phyloP scores from a whole-genome alignment of 345 rosid genomes.

The Moricandia moricandioides region DNA sequence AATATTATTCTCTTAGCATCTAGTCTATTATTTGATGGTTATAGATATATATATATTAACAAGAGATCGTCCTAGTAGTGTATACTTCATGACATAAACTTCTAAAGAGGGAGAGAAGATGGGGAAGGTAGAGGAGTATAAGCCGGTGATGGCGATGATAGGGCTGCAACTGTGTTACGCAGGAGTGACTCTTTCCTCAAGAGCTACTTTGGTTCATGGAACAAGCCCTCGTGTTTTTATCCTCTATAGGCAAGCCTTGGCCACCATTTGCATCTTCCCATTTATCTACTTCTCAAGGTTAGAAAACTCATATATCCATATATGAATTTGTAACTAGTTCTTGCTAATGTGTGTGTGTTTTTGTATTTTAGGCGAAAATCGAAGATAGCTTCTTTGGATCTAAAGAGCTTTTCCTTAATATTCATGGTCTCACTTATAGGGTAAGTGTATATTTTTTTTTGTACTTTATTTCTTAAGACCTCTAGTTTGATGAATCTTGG shows the following conservation, averaged over 20 bases:
- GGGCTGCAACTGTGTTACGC: constrained; percentile 37
- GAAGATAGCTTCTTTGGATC: constrained; percentile 27
- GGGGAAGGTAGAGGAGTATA: constrained; percentile 36
- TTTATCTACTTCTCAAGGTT: constrained; percentile 38
- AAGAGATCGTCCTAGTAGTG: not conserved
- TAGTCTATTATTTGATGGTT: not conserved
- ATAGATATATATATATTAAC: not conserved
- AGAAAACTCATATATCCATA: not conserved
- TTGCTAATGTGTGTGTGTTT: not conserved
- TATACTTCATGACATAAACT: not conserved
- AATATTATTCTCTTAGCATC: not conserved
- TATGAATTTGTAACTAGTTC: not conserved
- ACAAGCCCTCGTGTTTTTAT: constrained; percentile 42
- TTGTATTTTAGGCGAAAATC: constrained; percentile 28
- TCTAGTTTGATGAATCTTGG: not conserved
- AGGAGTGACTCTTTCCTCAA: constrained; percentile 35
- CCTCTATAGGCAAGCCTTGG: constrained; percentile 45
- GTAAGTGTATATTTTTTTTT: constrained; percentile 16
- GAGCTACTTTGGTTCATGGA: constrained; percentile 39
- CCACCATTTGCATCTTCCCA: constrained; percentile 41
- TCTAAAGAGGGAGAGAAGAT: constrained; percentile 9
- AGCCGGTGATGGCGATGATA: constrained; percentile 39
- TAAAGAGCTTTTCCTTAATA: constrained; percentile 39
- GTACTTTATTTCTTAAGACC: not conserved
- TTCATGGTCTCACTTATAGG: constrained; percentile 44